Percentiles rank a stretch among this genome's conserved stretches.
These are phyloP conservation scores for Rhynchospora breviuscula DNA, from an alignment of 176 grass and related monocot species.

Conservation along the genomic window DNA sequence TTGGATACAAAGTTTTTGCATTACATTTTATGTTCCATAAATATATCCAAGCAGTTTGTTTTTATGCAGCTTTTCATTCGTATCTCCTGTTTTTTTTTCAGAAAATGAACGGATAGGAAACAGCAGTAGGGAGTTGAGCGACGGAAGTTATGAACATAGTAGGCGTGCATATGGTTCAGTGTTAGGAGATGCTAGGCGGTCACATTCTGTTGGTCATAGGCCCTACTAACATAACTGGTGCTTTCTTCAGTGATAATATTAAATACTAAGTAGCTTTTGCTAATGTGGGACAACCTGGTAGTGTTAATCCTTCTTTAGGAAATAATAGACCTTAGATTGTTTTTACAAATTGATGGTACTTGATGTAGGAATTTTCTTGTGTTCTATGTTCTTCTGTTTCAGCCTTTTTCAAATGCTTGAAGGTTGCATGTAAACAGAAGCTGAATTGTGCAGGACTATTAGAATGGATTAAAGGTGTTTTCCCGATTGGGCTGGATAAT, in stretches of 20 bases:
- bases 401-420: not conserved
- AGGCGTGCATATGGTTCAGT: slow-evolving; percentile 68
- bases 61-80: slow-evolving; percentile 23
- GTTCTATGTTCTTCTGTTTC: not conserved
- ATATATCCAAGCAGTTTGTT: slow-evolving; percentile 14
- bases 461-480: not conserved
- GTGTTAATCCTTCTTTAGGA: not conserved
- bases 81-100: slow-evolving; percentile 21
- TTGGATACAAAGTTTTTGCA: slow-evolving; percentile 21
- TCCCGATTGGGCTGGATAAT: not conserved
- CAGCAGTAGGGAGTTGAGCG: slow-evolving; percentile 40
- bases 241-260: not conserved
- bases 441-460: not conserved
- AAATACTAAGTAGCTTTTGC: not conserved
- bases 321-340: not conserved
- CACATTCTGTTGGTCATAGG: not conserved
- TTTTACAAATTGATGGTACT: not conserved
- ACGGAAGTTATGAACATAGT: slow-evolving; percentile 65
- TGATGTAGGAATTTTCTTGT: not conserved
- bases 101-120: slow-evolving; percentile 52
- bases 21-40: not conserved
- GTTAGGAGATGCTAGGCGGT: slow-evolving; percentile 51
- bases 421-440: not conserved
- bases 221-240: not conserved
- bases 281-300: not conserved